phyloP scores from a whole-genome alignment of 1,284 basidiomycete species.

The Irpex sp. region DNA sequence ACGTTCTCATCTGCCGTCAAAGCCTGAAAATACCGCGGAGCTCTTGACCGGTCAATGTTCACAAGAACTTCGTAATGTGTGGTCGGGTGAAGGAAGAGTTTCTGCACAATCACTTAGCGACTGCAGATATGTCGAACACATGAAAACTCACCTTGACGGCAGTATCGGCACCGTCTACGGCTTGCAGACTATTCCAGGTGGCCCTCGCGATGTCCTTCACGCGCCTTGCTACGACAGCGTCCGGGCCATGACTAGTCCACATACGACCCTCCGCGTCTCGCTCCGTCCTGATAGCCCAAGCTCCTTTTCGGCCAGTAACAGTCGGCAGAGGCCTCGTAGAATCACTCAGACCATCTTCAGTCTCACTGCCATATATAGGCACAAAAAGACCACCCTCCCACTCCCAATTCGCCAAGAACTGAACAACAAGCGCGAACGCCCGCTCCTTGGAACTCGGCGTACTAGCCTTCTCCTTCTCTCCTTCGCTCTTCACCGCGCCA shows the following conservation, averaged over 20 bases:
- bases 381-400: conserved; percentile 71
- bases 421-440: conserved; percentile 80
- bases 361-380: conserved; percentile 48
- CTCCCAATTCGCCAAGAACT: conserved; percentile 80
- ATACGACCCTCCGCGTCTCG: conserved; percentile 70
- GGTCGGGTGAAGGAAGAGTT: conserved; percentile 81
- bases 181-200: conserved; percentile 49
- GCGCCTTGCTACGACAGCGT: conserved; percentile 68
- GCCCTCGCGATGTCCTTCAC: conserved; percentile 72
- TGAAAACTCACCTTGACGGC: conserved; percentile 47
- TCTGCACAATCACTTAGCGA: conserved; percentile 35
- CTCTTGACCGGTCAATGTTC: conserved; percentile 59
- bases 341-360: not conserved
- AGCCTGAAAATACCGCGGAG: conserved; percentile 76
- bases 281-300: conserved; percentile 82
- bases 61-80: conserved; percentile 87
- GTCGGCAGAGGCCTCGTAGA: not conserved
- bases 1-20: conserved; percentile 44
- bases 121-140: not conserved
- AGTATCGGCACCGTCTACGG: conserved; percentile 41
- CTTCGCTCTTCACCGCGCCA: conserved; percentile 26
- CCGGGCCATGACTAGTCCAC: conserved; percentile 71
- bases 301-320: not conserved
- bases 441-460: conserved; percentile 70
- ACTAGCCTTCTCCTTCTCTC: conserved; percentile 21